phyloP scores from a whole-genome alignment of 2,329 filamentous ascomycete species.

The Pseudogymnoascus sp. region DNA sequence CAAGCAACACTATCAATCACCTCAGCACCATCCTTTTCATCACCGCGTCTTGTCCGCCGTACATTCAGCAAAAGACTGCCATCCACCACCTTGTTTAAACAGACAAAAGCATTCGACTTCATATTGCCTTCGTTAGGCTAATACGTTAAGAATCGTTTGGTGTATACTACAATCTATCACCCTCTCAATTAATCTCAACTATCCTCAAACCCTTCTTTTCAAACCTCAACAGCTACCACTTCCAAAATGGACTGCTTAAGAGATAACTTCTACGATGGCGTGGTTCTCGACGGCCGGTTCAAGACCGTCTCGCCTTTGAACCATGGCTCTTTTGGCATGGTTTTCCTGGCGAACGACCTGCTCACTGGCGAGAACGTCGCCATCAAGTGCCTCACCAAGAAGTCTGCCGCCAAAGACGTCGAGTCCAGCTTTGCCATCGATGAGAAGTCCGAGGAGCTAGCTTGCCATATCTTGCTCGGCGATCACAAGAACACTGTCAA shows the following conservation, averaged over 20 bases:
- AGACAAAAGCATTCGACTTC: conserved; percentile 26
- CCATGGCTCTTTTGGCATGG: conserved; percentile 97
- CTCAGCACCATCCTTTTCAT: conserved; percentile 22
- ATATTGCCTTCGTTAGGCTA: conserved; percentile 14
- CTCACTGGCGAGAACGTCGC: conserved; percentile 73
- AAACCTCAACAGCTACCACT: conserved; percentile 16
- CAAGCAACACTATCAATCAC: conserved; percentile 29
- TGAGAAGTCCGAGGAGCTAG: conserved; percentile 73
- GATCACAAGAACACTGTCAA: conserved; percentile 90
- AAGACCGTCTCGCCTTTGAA: conserved; percentile 90
- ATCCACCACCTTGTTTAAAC: conserved; percentile 28
- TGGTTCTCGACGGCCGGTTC: conserved; percentile 82
- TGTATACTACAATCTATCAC: conserved; percentile 14
- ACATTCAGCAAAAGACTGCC: conserved; percentile 13
- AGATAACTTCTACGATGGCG: conserved; percentile 70
- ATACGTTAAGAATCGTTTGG: conserved; percentile 29
- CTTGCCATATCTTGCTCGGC: conserved; percentile 71
- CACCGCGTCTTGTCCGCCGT: conserved; percentile 14
- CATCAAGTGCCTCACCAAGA: conserved; percentile 93
- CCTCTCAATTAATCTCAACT: conserved; percentile 18
- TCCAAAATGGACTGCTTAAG: conserved; percentile 74
- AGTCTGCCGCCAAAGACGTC: conserved; percentile 53
- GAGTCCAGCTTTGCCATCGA: conserved; percentile 63
- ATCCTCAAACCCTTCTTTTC: neutral
- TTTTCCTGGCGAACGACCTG: conserved; percentile 83